These are phyloP conservation scores for Scutellaria barbata DNA, from an alignment of 257 asterid species.

Conservation along the genomic window DNA sequence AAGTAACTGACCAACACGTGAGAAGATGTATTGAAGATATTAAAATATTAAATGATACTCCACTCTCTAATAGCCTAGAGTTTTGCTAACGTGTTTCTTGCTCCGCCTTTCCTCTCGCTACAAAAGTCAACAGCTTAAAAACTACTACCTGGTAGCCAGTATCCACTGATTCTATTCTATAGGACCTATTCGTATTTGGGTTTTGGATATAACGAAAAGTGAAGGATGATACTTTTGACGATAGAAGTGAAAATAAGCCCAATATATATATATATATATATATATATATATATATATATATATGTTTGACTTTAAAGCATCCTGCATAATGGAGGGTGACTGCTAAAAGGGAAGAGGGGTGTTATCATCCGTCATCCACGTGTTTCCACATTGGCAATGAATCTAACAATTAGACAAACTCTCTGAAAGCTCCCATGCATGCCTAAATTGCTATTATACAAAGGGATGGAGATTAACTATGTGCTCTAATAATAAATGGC, in stretches of 20 bases:
- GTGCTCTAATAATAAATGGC: too few relatives aligned
- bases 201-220: slow-evolving; percentile 18
- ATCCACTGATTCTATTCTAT: slow-evolving; percentile 20
- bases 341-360: neutral
- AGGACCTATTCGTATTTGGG: slow-evolving; percentile 11
- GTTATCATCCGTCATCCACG: neutral
- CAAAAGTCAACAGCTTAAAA: slow-evolving; percentile 4
- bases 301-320: too few relatives aligned
- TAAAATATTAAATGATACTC: neutral
- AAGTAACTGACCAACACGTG: neutral
- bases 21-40: neutral
- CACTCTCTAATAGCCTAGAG: neutral
- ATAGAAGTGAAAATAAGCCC: neutral
- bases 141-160: neutral
- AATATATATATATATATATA: too few relatives aligned
- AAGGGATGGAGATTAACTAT: neutral
- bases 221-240: neutral
- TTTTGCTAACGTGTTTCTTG: too few relatives aligned
- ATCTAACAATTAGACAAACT: neutral
- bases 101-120: neutral
- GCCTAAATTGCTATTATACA: neutral
- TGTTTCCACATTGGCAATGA: slow-evolving; percentile 2
- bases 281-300: too few relatives aligned
- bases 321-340: neutral
- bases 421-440: neutral